These are phyloP conservation scores for Globisporangium cederbergense DNA, from an alignment of 352 stramenopile species.

Conservation along the genomic window DNA sequence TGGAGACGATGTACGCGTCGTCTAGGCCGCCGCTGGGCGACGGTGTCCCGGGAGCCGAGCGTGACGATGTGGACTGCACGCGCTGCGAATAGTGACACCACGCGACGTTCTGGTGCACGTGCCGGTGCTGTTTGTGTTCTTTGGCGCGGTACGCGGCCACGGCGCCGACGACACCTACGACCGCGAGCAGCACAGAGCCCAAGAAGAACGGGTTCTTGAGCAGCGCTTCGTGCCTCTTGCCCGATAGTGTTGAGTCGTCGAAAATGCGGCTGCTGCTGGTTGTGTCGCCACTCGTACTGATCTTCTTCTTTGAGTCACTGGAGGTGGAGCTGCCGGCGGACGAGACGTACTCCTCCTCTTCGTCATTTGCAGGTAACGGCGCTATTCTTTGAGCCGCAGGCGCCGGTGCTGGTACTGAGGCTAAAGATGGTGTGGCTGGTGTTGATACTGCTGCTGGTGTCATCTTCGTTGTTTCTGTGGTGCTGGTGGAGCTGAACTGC, in stretches of 20 bases:
- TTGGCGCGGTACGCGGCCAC: slow-evolving; percentile 28
- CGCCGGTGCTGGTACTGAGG: background rate
- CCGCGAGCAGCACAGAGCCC: slow-evolving; percentile 30
- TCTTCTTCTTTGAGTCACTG: background rate
- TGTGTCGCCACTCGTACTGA: background rate
- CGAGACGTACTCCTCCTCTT: background rate
- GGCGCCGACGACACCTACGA: slow-evolving; percentile 24
- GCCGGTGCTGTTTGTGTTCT: slow-evolving; percentile 3
- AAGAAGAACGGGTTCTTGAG: slow-evolving; percentile 42
- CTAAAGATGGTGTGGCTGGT: too few relatives aligned
- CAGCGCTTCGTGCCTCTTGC: slow-evolving; percentile 9
- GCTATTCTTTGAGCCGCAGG: background rate
- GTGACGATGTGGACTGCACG: background rate
- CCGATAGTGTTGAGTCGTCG: background rate
- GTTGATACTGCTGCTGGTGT: background rate
- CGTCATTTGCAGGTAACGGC: background rate
- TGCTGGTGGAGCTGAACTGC: background rate
- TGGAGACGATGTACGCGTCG: slow-evolving; percentile 7
- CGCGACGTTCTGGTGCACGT: slow-evolving; percentile 2
- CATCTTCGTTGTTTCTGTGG: background rate
- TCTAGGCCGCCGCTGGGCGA: background rate
- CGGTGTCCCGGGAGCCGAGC: background rate
- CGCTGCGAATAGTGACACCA: slow-evolving; percentile 6
- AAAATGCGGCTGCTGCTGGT: background rate
- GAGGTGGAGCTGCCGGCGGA: background rate